Percentiles rank a stretch among this genome's conserved stretches.
Conservation (phyloP, 31 red algal genomes). For the Odonthalia washingtoniensis region DNA sequence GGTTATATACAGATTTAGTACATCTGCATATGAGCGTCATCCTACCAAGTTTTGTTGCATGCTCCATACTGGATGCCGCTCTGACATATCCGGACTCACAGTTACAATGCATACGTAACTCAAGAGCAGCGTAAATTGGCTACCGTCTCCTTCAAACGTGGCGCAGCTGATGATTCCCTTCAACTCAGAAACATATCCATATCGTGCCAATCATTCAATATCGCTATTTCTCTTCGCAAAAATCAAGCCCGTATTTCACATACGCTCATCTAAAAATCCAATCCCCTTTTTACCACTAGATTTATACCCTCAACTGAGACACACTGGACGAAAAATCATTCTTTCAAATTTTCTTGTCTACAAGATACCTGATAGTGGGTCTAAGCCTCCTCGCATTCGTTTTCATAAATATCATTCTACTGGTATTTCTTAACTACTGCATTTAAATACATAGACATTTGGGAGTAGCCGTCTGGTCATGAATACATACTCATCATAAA, state of each 20-base stretch:
- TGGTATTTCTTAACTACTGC: not conserved
- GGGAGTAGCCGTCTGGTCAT: too few species aligned
- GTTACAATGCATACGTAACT: constrained; percentile 18
- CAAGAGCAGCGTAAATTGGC: constrained; percentile 3
- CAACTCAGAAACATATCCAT: not conserved
- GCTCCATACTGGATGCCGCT: constrained; percentile 8
- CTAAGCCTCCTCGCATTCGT: not conserved
- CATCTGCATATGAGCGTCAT: not conserved
- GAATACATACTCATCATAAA: too few species aligned
- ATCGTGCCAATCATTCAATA: not conserved
- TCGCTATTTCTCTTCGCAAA: constrained; percentile 36
- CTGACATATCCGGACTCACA: not conserved
- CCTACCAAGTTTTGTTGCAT: not conserved
- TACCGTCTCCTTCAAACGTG: constrained; percentile 49
- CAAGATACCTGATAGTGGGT: constrained; percentile 5
- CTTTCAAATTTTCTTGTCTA: not conserved
- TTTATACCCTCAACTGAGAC: constrained; percentile 5
- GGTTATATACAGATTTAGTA: too few species aligned
- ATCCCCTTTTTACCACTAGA: not conserved
- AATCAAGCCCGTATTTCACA: constrained; percentile 4
- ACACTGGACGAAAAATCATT: constrained; percentile 2
- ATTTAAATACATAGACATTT: too few species aligned
- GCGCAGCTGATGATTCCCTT: constrained; percentile 29
- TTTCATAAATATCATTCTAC: constrained; percentile 6
- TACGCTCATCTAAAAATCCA: constrained; percentile 24